Base-by-base conservation (phyloP, 176 grass and related monocot species). In the Carex parvula region DNA sequence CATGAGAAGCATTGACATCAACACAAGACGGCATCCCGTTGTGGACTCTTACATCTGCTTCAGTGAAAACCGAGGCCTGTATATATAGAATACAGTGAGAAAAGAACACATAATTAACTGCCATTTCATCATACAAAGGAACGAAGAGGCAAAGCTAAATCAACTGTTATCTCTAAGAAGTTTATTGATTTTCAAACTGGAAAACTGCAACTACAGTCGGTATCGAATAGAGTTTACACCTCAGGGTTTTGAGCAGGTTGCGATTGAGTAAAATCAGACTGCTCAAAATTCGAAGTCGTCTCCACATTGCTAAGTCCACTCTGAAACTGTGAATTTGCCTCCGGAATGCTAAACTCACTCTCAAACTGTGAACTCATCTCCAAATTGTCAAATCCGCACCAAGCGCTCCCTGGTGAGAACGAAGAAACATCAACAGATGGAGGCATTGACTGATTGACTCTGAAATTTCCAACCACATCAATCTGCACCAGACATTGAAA, bases 211-310 rank as follows among this genome's bases (percentile, higher is more conserved):
- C 0, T 8, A 77, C 46, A 66, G 26, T 35, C 14, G 6, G 14
- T 13, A 65, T 50, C 42, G 30, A 68, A 39, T 60, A 53, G 26
- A 83, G 18, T 29, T 53, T 50, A 56, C 57, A 90, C 56, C 39
- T 59, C 88, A 46, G 64, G 57, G 62, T 71, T 73, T 70, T 81
- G 72, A 58, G 61, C 56, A 87, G 83, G 79, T 68, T 79, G 86
- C 42, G 82, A 39, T 63, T 84, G 71, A 75, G 84, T 84, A 33
- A 86, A 54, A 84, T 79, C 83, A 84, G 89, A 91, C 11, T 91
- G 14, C 76, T 86, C 1, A 81, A 89, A 87, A 80, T 88, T 78
- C 67, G 64, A 86, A 71, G 50, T 83, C 24, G 32, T 18, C 46
- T 57, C 84, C 41, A n/a, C 64, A 57, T 32, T 70, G 41, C 0